Evolutionary conservation across 1,284 basidiomycete species (phyloP), one percentile per base, ranked within the genome.

Genomic region (Sanghuangporus baumii): DNA sequence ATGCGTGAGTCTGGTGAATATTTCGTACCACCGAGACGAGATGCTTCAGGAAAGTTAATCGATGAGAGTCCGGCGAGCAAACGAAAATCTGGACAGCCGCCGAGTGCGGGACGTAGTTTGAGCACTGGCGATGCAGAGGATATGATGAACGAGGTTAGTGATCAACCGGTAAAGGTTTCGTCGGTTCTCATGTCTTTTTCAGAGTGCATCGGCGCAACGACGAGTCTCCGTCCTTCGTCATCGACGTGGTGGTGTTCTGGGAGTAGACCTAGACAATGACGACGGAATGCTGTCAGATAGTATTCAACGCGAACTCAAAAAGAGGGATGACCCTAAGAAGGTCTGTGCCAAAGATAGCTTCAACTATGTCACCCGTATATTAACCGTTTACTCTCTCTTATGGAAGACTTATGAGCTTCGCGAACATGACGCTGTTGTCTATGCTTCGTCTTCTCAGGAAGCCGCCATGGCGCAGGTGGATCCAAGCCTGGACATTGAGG

Each of bases 401-500:
- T 60, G 81, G 67, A 81, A 78, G 64, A 46, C 60, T 5, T 88
- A 89, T 74, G 79, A 79, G 52, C 78, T 96, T 60, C 84, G 87
- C 20, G 86, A 93, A 71, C 87, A 81, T 48, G 81, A 85, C 67
- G 80, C 78, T 38, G 88, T 83, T n/a, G 91, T 95, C 50, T 91
- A 91, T 69, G 93, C 92, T 4, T 89, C 88, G 14, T 87, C 89
- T 36, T 65, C 64, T 11, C 88, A 89, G 55, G 72, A 73, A 12
- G 87, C 90, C 65, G 81, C 83, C 64, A 78, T 93, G 47, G 81
- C 85, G 3, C 91, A 93, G 72, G 79, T 85, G 69, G 76, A 79
- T 55, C 77, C 79, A 36, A 87, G 89, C 47, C 93, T 93, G 16
- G 94, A 96, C 72, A 78, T 94, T 31, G 88, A 94, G 69, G 76